phyloP scores from a whole-genome alignment of 768 basidiomycete species.

The Ramaria sp. region DNA sequence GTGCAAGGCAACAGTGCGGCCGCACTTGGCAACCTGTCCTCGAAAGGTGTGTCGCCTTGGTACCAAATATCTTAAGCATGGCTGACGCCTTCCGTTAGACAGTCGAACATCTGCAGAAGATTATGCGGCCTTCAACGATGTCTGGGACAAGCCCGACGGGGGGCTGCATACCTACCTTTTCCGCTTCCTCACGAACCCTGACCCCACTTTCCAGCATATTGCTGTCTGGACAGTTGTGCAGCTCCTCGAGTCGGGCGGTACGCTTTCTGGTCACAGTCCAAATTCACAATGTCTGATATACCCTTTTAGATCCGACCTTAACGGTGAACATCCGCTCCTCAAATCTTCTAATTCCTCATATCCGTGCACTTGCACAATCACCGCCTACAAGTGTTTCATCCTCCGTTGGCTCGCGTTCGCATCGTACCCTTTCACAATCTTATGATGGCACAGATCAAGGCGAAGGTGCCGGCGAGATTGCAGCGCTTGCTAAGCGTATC shows the following conservation, averaged over 20 bases:
- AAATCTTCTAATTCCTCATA: constrained; percentile 69
- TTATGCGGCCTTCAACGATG: constrained; percentile 94
- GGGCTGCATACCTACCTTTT: constrained; percentile 94
- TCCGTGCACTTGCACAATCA: constrained; percentile 70
- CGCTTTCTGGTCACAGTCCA: constrained; percentile 9
- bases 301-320: constrained; percentile 63
- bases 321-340: constrained; percentile 87
- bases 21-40: constrained; percentile 93
- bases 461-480: constrained; percentile 88
- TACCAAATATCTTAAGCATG: background rate
- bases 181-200: constrained; percentile 85
- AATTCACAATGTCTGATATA: background rate
- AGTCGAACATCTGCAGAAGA: constrained; percentile 71
- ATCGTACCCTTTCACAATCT: constrained; percentile 57
- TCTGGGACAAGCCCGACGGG: constrained; percentile 97
- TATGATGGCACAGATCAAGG: constrained; percentile 77
- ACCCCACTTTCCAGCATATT: constrained; percentile 98
- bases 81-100: constrained; percentile 33
- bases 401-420: constrained; percentile 56
- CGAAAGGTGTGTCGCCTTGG: constrained; percentile 55
- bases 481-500: constrained; percentile 73
- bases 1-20: constrained; percentile 99
- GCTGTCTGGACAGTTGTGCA: constrained; percentile 99
- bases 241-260: constrained; percentile 89
- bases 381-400: constrained; percentile 60